Conservation (phyloP, 2,329 filamentous ascomycete genomes). For the Rutstroemia sp. region DNA sequence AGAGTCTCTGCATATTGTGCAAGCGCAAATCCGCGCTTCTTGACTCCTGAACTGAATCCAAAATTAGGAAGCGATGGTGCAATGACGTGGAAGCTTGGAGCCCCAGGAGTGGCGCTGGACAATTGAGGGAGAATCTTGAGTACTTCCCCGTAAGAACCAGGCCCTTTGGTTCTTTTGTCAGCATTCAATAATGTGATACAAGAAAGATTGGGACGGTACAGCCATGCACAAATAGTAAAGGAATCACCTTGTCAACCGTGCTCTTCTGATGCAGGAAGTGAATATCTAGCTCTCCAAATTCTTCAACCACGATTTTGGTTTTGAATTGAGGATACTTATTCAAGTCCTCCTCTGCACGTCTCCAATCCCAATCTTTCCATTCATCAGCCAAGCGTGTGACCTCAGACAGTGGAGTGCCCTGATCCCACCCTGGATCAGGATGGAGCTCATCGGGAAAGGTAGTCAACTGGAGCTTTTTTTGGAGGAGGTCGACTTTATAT, state of each 20-base stretch:
- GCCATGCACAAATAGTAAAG: conserved; percentile 56
- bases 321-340: conserved; percentile 25
- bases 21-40: conserved; percentile 47
- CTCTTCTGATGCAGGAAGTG: conserved; percentile 54
- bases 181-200: background rate
- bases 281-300: conserved; percentile 51
- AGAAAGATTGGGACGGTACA: background rate
- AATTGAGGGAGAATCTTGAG: conserved; percentile 50
- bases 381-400: background rate
- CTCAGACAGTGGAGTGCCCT: background rate
- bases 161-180: conserved; percentile 34
- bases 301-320: conserved; percentile 41
- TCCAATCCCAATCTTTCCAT: background rate
- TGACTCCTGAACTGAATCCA: conserved; percentile 37
- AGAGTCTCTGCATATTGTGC: conserved; percentile 56
- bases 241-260: conserved; percentile 44
- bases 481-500: background rate
- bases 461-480: background rate
- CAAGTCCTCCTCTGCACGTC: conserved; percentile 12
- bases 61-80: conserved; percentile 51
- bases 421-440: background rate
- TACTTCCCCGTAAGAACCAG: conserved; percentile 62
- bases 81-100: conserved; percentile 46
- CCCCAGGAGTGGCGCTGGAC: conserved; percentile 21
- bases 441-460: background rate